A percentile compares a stretch with the other conserved stretches of the same genome.
Conservation (phyloP, 192 early-diverging fungal species). For the Umbelopsis sp. region DNA sequence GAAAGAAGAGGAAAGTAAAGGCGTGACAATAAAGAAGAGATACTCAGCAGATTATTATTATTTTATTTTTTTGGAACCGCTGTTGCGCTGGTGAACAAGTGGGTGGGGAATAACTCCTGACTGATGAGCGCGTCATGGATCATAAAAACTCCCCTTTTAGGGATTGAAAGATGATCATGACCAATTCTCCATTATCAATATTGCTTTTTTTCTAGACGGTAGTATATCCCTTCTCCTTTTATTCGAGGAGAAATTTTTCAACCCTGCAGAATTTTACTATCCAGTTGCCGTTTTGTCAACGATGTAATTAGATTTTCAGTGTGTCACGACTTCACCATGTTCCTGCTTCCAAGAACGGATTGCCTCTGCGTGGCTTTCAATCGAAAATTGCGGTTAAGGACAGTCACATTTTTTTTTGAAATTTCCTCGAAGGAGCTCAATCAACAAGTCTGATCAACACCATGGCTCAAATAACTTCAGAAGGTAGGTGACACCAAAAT, state of each 20-base stretch:
- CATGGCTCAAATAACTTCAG: background rate
- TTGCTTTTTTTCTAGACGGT: background rate
- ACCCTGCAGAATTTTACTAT: background rate
- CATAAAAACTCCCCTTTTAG: conserved; percentile 6
- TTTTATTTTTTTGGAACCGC: background rate
- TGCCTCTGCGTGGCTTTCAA: too few species aligned
- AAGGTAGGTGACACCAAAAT: background rate
- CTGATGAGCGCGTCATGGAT: conserved; percentile 1
- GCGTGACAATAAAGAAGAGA: conserved; percentile 1
- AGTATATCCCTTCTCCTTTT: background rate
- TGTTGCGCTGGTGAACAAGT: background rate
- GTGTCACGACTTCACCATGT: too few species aligned
- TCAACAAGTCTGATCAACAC: background rate
- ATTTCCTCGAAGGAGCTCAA: background rate
- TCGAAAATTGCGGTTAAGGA: too few species aligned
- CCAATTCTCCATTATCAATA: background rate
- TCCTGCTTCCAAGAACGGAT: too few species aligned
- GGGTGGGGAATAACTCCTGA: background rate
- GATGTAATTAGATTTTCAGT: too few species aligned
- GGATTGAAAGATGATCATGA: background rate
- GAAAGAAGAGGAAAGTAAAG: background rate
- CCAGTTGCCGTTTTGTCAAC: too few species aligned
- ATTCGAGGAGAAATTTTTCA: background rate
- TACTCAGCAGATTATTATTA: background rate
- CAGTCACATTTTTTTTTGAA: conserved; percentile 16